These are phyloP conservation scores for Claviceps humidiphila DNA, from an alignment of 2,329 filamentous ascomycete species.

Conservation along the genomic window DNA sequence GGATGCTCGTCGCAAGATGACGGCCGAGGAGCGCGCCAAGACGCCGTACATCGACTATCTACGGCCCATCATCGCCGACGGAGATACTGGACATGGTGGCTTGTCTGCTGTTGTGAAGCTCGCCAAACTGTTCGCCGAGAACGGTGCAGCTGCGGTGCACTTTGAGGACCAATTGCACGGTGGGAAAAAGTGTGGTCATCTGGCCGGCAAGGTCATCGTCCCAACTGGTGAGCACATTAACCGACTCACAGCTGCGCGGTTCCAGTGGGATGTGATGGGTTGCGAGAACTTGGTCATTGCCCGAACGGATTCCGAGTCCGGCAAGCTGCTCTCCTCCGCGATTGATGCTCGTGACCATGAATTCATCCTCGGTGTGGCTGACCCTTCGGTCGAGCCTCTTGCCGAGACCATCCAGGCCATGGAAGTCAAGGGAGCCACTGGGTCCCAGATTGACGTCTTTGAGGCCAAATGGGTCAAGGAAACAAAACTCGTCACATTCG, in stretches of 20 bases:
- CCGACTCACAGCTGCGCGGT: constrained; percentile 76
- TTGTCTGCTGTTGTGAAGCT: constrained; percentile 88
- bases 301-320: constrained; percentile 89
- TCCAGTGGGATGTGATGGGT: constrained; percentile 98
- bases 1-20: constrained; percentile 71
- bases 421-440: constrained; percentile 66
- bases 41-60: constrained; percentile 86
- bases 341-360: constrained; percentile 94
- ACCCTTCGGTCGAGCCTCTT: constrained; percentile 60
- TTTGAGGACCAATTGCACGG: constrained; percentile 97
- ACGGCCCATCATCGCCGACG: constrained; percentile 88
- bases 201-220: constrained; percentile 91
- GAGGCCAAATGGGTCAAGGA: constrained; percentile 82
- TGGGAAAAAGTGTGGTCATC: constrained; percentile 94
- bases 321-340: constrained; percentile 76
- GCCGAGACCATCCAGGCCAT: constrained; percentile 83
- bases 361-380: constrained; percentile 80
- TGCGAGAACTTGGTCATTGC: constrained; percentile 90
- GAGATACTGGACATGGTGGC: constrained; percentile 90
- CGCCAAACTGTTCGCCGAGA: constrained; percentile 94
- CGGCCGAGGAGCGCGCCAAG: constrained; percentile 53
- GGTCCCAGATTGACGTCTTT: constrained; percentile 70
- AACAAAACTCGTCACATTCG: constrained; percentile 77
- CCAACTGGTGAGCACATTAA: constrained; percentile 94
- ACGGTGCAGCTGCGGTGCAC: constrained; percentile 89